Evolutionary conservation across 345 rosid species (phyloP).

Genomic region (Syzygium grande): DNA sequence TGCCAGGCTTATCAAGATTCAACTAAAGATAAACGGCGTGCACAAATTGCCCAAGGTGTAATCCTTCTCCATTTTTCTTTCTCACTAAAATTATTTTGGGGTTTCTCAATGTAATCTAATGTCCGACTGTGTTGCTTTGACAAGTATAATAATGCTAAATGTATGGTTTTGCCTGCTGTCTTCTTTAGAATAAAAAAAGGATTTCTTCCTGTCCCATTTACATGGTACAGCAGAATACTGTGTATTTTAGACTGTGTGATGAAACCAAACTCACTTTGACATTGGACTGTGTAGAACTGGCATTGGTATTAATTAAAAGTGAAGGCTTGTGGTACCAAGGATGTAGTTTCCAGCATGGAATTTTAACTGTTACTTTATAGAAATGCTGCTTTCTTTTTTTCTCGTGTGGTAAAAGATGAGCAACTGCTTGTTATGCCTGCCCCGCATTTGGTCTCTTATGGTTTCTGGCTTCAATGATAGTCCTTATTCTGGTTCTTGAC

Average conservation of each 20-base stretch:
- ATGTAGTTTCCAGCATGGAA: neutral
- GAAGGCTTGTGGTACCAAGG: neutral
- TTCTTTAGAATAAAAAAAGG: neutral
- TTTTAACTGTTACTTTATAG: neutral
- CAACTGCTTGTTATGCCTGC: neutral
- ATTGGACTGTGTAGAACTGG: neutral
- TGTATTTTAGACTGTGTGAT: neutral
- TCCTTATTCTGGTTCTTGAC: neutral
- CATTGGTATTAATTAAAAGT: neutral
- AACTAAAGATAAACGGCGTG: constrained; percentile 88
- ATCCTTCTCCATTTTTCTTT: neutral
- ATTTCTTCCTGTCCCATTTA: neutral
- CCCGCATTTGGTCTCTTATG: neutral
- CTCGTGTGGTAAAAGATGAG: neutral
- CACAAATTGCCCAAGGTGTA: constrained; percentile 91
- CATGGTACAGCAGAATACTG: neutral
- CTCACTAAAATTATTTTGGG: neutral
- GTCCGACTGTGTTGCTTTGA: neutral
- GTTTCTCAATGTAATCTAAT: neutral
- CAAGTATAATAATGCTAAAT: neutral
- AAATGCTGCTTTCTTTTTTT: neutral
- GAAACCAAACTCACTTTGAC: neutral
- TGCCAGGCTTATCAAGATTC: constrained; percentile 89
- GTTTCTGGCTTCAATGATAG: neutral
- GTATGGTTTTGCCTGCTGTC: neutral